phyloP scores from a whole-genome alignment of 2,329 filamentous ascomycete genomes.

The Raffaelea ambrosiae region DNA sequence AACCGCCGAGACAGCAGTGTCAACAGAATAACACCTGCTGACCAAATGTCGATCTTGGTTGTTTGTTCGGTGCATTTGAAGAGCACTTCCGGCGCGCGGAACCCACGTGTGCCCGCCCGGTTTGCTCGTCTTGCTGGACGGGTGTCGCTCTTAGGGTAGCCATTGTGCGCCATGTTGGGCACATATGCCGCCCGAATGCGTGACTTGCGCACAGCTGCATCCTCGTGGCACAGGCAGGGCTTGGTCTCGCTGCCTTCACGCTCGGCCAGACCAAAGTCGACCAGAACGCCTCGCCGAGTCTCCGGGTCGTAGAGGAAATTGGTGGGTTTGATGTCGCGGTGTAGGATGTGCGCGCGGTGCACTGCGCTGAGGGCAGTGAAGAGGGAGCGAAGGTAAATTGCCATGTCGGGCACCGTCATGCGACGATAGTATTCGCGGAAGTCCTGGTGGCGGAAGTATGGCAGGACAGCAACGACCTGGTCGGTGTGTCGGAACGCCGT shows the following conservation, averaged over 20 bases:
- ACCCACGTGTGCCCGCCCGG: slow-evolving; percentile 87
- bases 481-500: slow-evolving; percentile 94
- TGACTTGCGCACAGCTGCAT: slow-evolving; percentile 51
- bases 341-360: slow-evolving; percentile 76
- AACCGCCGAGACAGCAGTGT: slow-evolving; percentile 88
- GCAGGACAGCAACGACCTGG: slow-evolving; percentile 88
- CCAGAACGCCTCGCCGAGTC: slow-evolving; percentile 75
- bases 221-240: slow-evolving; percentile 72
- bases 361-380: slow-evolving; percentile 80
- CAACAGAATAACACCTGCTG: slow-evolving; percentile 90
- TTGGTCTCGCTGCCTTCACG: slow-evolving; percentile 67
- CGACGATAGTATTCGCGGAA: slow-evolving; percentile 92
- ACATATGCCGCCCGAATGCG: slow-evolving; percentile 50
- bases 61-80: slow-evolving; percentile 96
- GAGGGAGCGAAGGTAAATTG: slow-evolving; percentile 79
- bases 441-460: slow-evolving; percentile 92
- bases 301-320: slow-evolving; percentile 91
- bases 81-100: slow-evolving; percentile 90
- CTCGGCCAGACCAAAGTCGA: slow-evolving; percentile 98
- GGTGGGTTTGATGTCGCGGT: slow-evolving; percentile 94
- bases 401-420: slow-evolving; percentile 78
- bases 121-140: slow-evolving; percentile 86
- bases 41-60: slow-evolving; percentile 94
- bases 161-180: slow-evolving; percentile 45
- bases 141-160: slow-evolving; percentile 84